phyloP scores from a whole-genome alignment of 2,329 filamentous ascomycete species.

The Nemania abortiva region DNA sequence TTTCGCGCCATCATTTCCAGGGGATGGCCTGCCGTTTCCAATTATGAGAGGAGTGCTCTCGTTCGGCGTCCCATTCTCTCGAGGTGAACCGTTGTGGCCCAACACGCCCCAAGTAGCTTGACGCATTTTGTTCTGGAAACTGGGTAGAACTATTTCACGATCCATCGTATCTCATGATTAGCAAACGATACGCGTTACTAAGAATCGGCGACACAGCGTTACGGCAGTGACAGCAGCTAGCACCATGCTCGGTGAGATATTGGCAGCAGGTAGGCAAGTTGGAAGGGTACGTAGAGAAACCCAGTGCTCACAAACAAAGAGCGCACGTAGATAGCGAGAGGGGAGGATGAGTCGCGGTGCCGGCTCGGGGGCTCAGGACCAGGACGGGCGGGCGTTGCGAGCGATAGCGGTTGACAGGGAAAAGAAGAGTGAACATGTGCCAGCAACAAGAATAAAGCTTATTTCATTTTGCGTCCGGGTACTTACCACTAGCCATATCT shows the following conservation, averaged over 20 bases:
- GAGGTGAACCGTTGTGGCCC: slow-evolving; percentile 24
- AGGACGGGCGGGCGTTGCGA: not conserved
- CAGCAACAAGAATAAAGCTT: slow-evolving; percentile 23
- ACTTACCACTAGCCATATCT: slow-evolving; percentile 37
- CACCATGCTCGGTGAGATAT: slow-evolving; percentile 26
- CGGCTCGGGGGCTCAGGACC: not conserved
- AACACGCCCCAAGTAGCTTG: slow-evolving; percentile 39
- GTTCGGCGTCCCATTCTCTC: slow-evolving; percentile 46
- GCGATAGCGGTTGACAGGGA: not conserved
- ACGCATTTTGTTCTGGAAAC: slow-evolving; percentile 46
- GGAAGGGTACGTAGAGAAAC: not conserved
- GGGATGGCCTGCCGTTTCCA: slow-evolving; percentile 25
- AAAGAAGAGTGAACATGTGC: slow-evolving; percentile 8
- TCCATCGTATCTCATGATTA: slow-evolving; percentile 49
- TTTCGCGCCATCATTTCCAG: slow-evolving; percentile 43
- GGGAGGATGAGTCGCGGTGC: not conserved
- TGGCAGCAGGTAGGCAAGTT: not conserved
- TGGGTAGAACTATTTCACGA: slow-evolving; percentile 48
- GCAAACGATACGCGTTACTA: slow-evolving; percentile 36
- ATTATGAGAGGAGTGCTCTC: slow-evolving; percentile 48
- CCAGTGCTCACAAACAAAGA: slow-evolving; percentile 18
- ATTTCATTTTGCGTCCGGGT: slow-evolving; percentile 6
- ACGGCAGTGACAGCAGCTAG: not conserved
- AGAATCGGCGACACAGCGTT: slow-evolving; percentile 13
- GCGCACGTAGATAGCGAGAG: slow-evolving; percentile 2